Percentiles rank a stretch among this genome's conserved stretches.
These are phyloP conservation scores for Phytophthora megakarya DNA, from an alignment of 352 stramenopile species.

Conservation along the genomic window DNA sequence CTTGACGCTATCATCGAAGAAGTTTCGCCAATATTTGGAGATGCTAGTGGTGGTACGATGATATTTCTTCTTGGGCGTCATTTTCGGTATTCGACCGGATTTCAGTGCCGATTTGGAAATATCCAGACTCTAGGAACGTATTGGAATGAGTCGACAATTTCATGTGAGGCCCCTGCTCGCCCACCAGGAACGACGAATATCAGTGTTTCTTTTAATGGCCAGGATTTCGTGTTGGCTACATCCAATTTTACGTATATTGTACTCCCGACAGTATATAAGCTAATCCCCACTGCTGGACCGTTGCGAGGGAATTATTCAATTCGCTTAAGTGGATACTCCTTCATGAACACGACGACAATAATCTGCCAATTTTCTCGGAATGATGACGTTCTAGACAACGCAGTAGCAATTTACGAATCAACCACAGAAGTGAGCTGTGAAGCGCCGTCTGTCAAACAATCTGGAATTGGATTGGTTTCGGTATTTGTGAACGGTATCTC, in stretches of 20 bases:
- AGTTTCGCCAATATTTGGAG: constrained; percentile 47
- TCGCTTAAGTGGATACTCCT: constrained; percentile 37
- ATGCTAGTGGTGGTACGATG: constrained; percentile 55
- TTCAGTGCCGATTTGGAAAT: constrained; percentile 65
- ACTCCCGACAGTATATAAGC: constrained; percentile 50
- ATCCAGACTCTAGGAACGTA: constrained; percentile 50
- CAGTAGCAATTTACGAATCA: constrained; percentile 28
- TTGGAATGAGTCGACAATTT: constrained; percentile 60
- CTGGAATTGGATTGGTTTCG: constrained; percentile 25
- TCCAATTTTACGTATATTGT: constrained; percentile 54
- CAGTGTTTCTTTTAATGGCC: constrained; percentile 67
- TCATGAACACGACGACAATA: constrained; percentile 28
- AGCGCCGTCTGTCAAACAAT: constrained; percentile 14
- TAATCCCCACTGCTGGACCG: constrained; percentile 44
- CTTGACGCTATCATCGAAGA: constrained; percentile 46
- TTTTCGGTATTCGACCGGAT: constrained; percentile 52
- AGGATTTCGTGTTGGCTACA: constrained; percentile 47
- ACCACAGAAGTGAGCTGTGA: constrained; percentile 26
- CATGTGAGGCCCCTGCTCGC: constrained; percentile 61
- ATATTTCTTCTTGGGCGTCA: constrained; percentile 68
- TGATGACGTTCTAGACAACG: not conserved
- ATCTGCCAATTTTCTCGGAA: constrained; percentile 39
- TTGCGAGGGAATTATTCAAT: constrained; percentile 41
- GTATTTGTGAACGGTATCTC: constrained; percentile 40
- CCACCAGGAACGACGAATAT: constrained; percentile 35